Evolutionary conservation across 106 monocot genomes (phyloP).

Genomic region (Triglochin maritima): DNA sequence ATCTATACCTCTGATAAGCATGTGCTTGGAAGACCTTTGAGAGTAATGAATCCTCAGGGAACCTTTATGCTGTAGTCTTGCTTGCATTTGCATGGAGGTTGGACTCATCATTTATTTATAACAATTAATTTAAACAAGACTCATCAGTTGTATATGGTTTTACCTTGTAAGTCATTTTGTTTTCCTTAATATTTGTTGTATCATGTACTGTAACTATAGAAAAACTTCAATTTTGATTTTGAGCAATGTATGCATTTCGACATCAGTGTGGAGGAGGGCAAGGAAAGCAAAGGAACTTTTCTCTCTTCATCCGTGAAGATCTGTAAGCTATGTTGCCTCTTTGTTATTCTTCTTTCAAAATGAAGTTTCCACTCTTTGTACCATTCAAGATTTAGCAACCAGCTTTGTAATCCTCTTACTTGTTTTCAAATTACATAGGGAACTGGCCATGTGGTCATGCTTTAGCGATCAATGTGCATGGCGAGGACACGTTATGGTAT

Average conservation of each 20-base stretch:
- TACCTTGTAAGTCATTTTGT: not conserved
- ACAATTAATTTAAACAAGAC: not conserved
- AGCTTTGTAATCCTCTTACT: not conserved
- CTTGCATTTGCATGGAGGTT: no score
- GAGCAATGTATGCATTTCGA: not conserved
- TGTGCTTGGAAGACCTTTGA: no score
- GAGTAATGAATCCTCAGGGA: no score
- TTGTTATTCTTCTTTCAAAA: not conserved
- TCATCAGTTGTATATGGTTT: not conserved
- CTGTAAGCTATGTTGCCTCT: not conserved
- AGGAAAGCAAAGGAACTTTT: not conserved
- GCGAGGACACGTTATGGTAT: conserved; percentile 1
- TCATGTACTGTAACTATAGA: not conserved
- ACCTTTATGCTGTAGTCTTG: no score
- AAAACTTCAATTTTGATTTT: not conserved
- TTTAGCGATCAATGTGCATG: conserved; percentile 7
- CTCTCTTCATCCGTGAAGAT: conserved; percentile 8
- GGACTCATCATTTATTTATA: not conserved
- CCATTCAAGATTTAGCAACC: not conserved
- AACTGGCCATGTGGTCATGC: conserved; percentile 7
- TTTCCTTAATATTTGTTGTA: not conserved
- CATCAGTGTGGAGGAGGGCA: conserved; percentile 2
- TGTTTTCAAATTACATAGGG: not conserved
- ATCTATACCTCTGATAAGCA: no score
- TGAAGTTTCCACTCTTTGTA: not conserved